A percentile compares a stretch with the other conserved stretches of the same genome.
Conservation (phyloP, 768 basidiomycete species). For the Cystofilobasidium macerans region DNA sequence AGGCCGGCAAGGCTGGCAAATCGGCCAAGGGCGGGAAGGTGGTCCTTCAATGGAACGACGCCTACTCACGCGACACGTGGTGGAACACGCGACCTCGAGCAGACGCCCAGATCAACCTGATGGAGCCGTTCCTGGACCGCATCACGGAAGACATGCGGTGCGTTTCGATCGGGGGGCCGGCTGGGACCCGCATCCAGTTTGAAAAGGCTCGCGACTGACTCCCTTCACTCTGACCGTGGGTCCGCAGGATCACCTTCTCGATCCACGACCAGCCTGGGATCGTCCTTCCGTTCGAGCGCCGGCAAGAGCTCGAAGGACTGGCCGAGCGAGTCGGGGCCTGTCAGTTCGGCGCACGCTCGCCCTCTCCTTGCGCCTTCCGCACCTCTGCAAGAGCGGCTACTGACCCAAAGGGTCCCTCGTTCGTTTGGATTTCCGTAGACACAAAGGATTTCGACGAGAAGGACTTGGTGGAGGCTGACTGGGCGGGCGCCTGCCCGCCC, state of each 20-base stretch:
- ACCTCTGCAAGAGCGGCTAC: too few species aligned
- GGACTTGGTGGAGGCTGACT: constrained; percentile 34
- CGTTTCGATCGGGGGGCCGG: too few species aligned
- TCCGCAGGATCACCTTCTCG: constrained; percentile 37
- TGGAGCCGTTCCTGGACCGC: constrained; percentile 37
- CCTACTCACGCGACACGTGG: constrained; percentile 39
- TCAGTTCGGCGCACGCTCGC: too few species aligned
- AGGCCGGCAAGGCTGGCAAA: too few species aligned
- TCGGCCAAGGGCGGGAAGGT: constrained; percentile 38
- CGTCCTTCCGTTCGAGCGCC: constrained; percentile 34
- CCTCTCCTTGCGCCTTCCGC: too few species aligned
- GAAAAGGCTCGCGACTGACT: too few species aligned
- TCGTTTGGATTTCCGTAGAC: constrained; percentile 26
- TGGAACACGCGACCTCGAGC: constrained; percentile 37
- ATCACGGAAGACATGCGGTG: constrained; percentile 36
- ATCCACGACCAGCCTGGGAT: constrained; percentile 40
- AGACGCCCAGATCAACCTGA: constrained; percentile 40
- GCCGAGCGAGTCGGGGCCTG: constrained; percentile 28
- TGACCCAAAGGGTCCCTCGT: not conserved
- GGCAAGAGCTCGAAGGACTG: constrained; percentile 34
- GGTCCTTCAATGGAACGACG: constrained; percentile 40
- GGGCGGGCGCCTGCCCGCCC: constrained; percentile 35
- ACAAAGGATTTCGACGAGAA: constrained; percentile 34
- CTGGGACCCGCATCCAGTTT: too few species aligned
- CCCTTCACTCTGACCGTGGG: not conserved